Base-by-base conservation (phyloP, 2,329 filamentous ascomycete genomes). In the Paramyrothecium sp. region DNA sequence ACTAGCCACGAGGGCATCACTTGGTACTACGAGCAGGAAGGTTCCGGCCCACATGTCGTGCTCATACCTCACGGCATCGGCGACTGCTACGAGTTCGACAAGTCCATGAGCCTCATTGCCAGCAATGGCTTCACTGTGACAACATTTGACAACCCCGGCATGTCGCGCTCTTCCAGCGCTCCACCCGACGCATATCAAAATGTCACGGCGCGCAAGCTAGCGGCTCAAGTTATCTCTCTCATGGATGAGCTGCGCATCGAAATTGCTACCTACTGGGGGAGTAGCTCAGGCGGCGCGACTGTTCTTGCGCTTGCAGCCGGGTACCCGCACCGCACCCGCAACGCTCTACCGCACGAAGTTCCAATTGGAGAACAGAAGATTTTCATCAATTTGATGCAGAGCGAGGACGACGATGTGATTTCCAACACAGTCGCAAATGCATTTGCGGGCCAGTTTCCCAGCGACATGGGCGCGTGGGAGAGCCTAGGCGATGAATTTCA, bases 1-100 rank as follows among this genome's bases (percentile, higher is more conserved):
- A 51, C 22, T 13, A 46, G 12, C 48, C 16, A 16, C 3, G 11
- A 52, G 16, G 48, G 46, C 26, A 56, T 56, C 48, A 56, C 23
- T 21, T 56, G 54, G 47, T 56, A 51, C 34, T 56, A 56, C 49
- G 54, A 56, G 19, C 54, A 56, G 26, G 54, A 56, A 26, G 54
- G 54, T 13, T 51, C 47, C 2, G 54, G 54, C 2, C 54, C 54
- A 4, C 22, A 56, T 20, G 22, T 56, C 12, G 48, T 56, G 23
- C 47, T 52, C 26, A 41, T 55, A 17, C 54, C 54, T 4, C 46
- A 56, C 22, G 48, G 54, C 10, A 23, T 56, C 16, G 54, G 48
- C 7, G 54, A 56, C 16, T 56, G 54, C 48, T 49, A 56, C 7
- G 46, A 41, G 48, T 55, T 51, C 41, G 22, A 50, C 10, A 16